Evolutionary conservation across 345 rosid genomes (phyloP), one percentile per base, ranked within the genome.

Genomic region (Populus deltoides): DNA sequence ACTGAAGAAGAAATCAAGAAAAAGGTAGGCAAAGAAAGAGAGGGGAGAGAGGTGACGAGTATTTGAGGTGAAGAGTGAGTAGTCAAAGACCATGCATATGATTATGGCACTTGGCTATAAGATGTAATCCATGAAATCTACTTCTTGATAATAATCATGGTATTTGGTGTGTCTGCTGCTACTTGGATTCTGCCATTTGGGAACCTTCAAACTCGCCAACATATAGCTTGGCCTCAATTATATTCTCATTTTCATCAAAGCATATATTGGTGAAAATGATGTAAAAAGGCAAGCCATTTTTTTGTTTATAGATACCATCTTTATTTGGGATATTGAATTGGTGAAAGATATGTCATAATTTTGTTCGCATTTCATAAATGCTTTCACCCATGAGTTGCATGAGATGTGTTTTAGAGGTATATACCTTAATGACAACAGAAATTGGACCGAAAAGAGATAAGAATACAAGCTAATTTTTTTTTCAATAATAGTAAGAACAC

Each of bases 81-180:
- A 27, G 79, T 83, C 61, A 76, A 81, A 85, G 97, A 91, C 91
- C 81, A 79, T 81, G 77, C 76, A 62, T 3, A 22, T n/a, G n/a
- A n/a, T n/a, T n/a, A n/a, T 10, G 90, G 88, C 97, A 92, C 97
- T 76, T 90, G 97, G 85, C 93, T 78, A 16, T 65, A 15, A 8
- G 9, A 8, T 75, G 22, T 25, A 47, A 86, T 85, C 86, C 87
- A 17, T 66, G 63, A 83, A 68, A 74, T 71, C 68, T 27, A 12
- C 68, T 63, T 27, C 36, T 9, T 29, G 68, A 63, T 63, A 27
- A 27, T 5, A 24, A 63, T 63, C 31, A 5, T 11, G 12, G 68
- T 6, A 20, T 53, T 0, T 7, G 24, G 24, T 3, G 0, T 53
- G 24, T 53, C 59, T 20, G 59, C 59, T 53, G 59, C 59, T 53